Conservation (phyloP, 148 eudicot genomes). For the Vaccinium corymbosum region DNA sequence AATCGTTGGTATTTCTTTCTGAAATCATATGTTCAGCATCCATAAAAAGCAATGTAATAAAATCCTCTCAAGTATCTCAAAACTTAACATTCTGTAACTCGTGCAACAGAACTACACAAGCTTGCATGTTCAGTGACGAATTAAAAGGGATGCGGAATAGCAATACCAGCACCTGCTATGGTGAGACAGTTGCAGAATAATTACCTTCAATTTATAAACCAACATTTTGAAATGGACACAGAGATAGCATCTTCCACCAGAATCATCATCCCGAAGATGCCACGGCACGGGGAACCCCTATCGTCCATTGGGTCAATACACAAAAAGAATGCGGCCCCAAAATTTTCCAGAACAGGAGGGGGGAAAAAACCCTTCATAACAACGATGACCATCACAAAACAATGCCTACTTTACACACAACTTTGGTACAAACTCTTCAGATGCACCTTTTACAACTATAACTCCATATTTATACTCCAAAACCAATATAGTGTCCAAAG, state of each 20-base stretch:
- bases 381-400: neutral
- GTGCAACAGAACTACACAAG: neutral
- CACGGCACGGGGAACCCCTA: neutral
- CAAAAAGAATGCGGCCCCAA: neutral
- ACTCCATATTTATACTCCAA: neutral
- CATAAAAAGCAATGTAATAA: neutral
- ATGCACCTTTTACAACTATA: neutral
- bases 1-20: neutral
- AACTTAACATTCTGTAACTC: neutral
- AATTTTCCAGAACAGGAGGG: neutral
- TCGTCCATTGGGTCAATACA: neutral
- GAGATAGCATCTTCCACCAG: neutral
- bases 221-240: neutral
- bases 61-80: neutral
- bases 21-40: neutral
- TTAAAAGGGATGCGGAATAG: neutral
- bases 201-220: neutral
- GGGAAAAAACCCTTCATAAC: neutral
- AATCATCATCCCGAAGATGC: neutral
- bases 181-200: neutral
- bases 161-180: neutral
- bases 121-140: neutral
- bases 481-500: neutral
- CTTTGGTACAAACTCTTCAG: neutral
- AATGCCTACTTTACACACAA: conserved; percentile 1